These are phyloP conservation scores for Excoecaria cochinchinensis DNA, from an alignment of 345 rosid species.

Conservation along the genomic window DNA sequence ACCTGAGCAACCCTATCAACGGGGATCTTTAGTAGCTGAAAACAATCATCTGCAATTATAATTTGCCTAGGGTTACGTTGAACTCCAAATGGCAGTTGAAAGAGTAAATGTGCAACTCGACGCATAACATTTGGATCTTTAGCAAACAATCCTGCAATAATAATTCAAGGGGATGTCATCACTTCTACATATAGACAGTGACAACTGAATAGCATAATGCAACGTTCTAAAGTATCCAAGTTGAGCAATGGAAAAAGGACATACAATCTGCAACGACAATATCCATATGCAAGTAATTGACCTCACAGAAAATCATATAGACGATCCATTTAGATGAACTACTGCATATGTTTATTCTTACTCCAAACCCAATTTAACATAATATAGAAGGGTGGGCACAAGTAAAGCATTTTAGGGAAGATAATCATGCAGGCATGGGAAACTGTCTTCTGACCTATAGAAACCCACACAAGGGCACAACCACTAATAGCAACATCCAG, in stretches of 20 bases:
- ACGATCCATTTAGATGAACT: background rate
- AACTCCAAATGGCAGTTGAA: conserved; percentile 82
- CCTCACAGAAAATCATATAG: background rate
- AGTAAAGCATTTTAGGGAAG: background rate
- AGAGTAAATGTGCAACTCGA: conserved; percentile 81
- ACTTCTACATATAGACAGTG: conserved; percentile 3
- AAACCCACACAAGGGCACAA: background rate
- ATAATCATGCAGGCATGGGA: background rate
- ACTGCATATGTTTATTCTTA: background rate
- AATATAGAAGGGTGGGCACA: background rate
- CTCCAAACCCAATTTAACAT: background rate
- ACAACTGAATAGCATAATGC: background rate
- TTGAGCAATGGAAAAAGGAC: background rate
- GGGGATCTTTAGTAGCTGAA: conserved; percentile 71
- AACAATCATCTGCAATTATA: conserved; percentile 86
- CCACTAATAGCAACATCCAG: background rate
- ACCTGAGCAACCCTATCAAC: conserved; percentile 62
- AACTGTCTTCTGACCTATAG: background rate
- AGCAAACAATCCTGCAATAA: conserved; percentile 83
- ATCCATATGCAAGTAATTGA: background rate
- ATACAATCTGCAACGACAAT: background rate
- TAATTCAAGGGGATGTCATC: conserved; percentile 12
- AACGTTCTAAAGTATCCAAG: background rate
- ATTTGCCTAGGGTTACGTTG: conserved; percentile 85
- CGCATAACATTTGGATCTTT: conserved; percentile 73